Evolutionary conservation across 179 eudicot genomes (phyloP).

Genomic region (Monotropa hypopitys): DNA sequence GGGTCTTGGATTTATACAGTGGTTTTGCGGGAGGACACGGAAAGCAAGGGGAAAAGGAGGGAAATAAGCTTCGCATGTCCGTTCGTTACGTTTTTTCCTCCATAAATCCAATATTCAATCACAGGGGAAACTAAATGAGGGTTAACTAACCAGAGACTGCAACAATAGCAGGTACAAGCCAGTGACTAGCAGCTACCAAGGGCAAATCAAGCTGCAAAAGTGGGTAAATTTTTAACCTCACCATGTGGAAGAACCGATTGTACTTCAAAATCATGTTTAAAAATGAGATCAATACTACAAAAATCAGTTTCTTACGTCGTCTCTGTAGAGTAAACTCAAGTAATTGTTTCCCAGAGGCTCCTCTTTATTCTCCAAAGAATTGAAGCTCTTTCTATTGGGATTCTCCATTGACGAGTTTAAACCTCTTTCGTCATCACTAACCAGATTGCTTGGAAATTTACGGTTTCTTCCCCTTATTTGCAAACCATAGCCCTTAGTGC

Average conservation of each 20-base stretch:
- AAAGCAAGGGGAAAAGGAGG: background rate
- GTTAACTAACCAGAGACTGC: slow-evolving; percentile 54
- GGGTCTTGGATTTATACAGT: background rate
- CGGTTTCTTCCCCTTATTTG: slow-evolving; percentile 63
- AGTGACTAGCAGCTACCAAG: slow-evolving; percentile 55
- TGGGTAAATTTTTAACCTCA: background rate
- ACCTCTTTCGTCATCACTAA: slow-evolving; percentile 33
- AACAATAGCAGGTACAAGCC: slow-evolving; percentile 71
- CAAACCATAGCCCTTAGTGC: slow-evolving; percentile 71
- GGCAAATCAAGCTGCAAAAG: slow-evolving; percentile 70
- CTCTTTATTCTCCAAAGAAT: slow-evolving; percentile 17
- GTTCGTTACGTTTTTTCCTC: background rate
- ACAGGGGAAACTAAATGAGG: background rate
- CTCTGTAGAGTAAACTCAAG: slow-evolving; percentile 51
- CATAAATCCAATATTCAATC: background rate
- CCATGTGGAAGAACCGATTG: background rate
- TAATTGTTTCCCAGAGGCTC: slow-evolving; percentile 52
- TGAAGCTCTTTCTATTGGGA: slow-evolving; percentile 16
- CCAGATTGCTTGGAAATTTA: slow-evolving; percentile 60
- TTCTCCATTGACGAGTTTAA: slow-evolving; percentile 32
- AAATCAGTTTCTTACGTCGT: slow-evolving; percentile 47
- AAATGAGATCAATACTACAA: background rate
- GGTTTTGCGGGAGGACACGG: background rate
- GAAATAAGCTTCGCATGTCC: background rate
- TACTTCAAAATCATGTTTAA: background rate